Percentiles rank a stretch among this genome's conserved stretches.
Evolutionary conservation across 805 yeast species (phyloP).

Genomic region (Kuraishia hungarica): DNA sequence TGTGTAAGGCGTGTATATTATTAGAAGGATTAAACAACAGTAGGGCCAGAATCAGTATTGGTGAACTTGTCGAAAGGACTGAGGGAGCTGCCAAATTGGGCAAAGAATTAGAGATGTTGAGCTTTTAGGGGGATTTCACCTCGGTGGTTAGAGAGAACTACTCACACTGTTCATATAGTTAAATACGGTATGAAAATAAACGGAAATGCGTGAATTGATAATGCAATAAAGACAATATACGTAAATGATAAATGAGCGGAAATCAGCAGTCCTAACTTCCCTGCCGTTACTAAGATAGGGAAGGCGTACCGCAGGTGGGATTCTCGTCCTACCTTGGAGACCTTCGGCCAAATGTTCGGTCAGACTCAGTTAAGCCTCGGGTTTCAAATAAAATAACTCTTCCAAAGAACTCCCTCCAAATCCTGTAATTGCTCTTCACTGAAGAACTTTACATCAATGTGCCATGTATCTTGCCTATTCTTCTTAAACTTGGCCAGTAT

Average conservation of each 20-base stretch:
- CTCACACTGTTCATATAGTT: too few species aligned
- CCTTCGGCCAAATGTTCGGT: too few species aligned
- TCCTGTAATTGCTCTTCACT: slow-evolving; percentile 77
- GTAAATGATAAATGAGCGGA: slow-evolving; percentile 17
- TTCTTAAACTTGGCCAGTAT: slow-evolving; percentile 79
- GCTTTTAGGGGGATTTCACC: slow-evolving; percentile 34
- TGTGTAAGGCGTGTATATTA: slow-evolving; percentile 90
- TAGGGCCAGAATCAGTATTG: slow-evolving; percentile 59
- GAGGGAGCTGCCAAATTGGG: slow-evolving; percentile 60
- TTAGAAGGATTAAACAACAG: slow-evolving; percentile 76
- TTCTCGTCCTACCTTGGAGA: too few species aligned
- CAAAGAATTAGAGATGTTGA: slow-evolving; percentile 53
- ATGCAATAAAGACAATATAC: too few species aligned
- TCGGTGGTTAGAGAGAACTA: too few species aligned
- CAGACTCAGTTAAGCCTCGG: too few species aligned
- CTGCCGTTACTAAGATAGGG: too few species aligned
- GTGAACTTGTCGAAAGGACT: slow-evolving; percentile 33
- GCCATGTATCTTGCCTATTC: slow-evolving; percentile 95
- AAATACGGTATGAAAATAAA: too few species aligned
- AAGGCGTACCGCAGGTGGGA: too few species aligned
- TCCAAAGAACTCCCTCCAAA: slow-evolving; percentile 89
- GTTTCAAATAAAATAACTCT: slow-evolving; percentile 88
- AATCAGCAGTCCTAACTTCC: too few species aligned
- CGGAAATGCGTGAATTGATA: too few species aligned
- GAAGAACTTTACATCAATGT: slow-evolving; percentile 70